A percentile compares a stretch with the other conserved stretches of the same genome.
Conservation (phyloP, 1,284 basidiomycete species). For the Pseudozyma sp. region DNA sequence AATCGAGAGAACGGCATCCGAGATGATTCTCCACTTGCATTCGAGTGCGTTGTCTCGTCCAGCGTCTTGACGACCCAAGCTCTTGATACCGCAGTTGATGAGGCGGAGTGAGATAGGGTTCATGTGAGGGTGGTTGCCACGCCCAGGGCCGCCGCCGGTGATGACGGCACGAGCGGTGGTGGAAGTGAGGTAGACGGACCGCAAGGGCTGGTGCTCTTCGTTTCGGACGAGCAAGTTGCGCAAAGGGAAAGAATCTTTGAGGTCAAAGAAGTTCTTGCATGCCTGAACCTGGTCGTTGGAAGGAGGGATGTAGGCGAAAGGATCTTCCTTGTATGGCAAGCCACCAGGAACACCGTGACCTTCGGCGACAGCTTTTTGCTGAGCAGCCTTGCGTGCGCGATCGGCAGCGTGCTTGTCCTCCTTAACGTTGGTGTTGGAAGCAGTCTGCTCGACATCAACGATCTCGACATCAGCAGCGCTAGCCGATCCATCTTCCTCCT, state of each 20-base stretch:
- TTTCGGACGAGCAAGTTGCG: slow-evolving; percentile 88
- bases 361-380: slow-evolving; percentile 41
- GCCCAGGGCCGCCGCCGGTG: slow-evolving; percentile 75
- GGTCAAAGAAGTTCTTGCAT: slow-evolving; percentile 78
- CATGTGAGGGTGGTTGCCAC: slow-evolving; percentile 57
- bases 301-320: slow-evolving; percentile 58
- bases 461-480: slow-evolving; percentile 17
- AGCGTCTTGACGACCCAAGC: slow-evolving; percentile 74
- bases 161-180: slow-evolving; percentile 81
- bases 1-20: slow-evolving; percentile 85
- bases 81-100: slow-evolving; percentile 89
- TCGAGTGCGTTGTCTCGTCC: slow-evolving; percentile 70
- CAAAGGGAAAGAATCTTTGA: slow-evolving; percentile 80
- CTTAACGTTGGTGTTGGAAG: slow-evolving; percentile 28
- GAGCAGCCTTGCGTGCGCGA: slow-evolving; percentile 43
- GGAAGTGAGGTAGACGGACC: slow-evolving; percentile 91
- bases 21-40: slow-evolving; percentile 78
- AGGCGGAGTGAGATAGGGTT: slow-evolving; percentile 85
- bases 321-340: slow-evolving; percentile 66
- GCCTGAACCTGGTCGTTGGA: slow-evolving; percentile 55
- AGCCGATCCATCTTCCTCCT: slow-evolving; percentile 28
- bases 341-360: slow-evolving; percentile 58
- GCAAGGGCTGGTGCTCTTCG: slow-evolving; percentile 79
- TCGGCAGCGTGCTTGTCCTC: slow-evolving; percentile 61
- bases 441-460: slow-evolving; percentile 3